Conservation (phyloP, 2,329 filamentous ascomycete genomes). For the Epichloe uncinata region DNA sequence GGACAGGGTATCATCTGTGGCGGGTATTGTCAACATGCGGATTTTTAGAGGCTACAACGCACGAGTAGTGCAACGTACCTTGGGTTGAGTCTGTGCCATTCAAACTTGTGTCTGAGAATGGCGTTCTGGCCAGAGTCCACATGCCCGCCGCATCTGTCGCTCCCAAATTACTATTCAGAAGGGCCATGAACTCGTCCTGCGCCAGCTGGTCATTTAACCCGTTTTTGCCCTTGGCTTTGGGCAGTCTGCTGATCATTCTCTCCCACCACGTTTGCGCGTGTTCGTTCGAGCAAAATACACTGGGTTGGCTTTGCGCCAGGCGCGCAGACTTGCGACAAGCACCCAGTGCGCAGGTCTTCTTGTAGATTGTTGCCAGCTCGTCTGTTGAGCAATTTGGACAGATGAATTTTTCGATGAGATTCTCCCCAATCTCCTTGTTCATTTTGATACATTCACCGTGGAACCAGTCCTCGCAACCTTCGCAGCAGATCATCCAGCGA, state of each 20-base stretch:
- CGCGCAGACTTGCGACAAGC: slow-evolving; percentile 38
- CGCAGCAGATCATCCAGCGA: slow-evolving; percentile 92
- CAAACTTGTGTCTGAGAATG: slow-evolving; percentile 22
- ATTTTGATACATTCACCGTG: slow-evolving; percentile 83
- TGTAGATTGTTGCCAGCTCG: slow-evolving; percentile 38
- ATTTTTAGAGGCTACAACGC: too few species aligned
- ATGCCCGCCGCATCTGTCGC: slow-evolving; percentile 25
- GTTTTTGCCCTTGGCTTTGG: slow-evolving; percentile 23
- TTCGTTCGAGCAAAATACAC: slow-evolving; percentile 45
- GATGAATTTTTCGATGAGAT: slow-evolving; percentile 56
- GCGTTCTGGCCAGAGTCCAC: slow-evolving; percentile 32
- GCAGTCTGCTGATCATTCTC: slow-evolving; percentile 32
- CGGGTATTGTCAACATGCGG: neutral
- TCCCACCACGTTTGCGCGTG: slow-evolving; percentile 49
- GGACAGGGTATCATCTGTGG: slow-evolving; percentile 11
- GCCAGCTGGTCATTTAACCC: slow-evolving; percentile 32
- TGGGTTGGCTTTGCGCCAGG: slow-evolving; percentile 25
- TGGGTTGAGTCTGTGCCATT: slow-evolving; percentile 8
- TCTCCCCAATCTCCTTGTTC: slow-evolving; percentile 56
- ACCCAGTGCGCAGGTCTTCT: slow-evolving; percentile 40
- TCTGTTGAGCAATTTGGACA: slow-evolving; percentile 41
- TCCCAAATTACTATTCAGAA: slow-evolving; percentile 28
- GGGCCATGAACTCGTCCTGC: slow-evolving; percentile 41
- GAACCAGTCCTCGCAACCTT: slow-evolving; percentile 92
- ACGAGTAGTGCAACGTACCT: slow-evolving; percentile 1